phyloP scores from a whole-genome alignment of 2,329 filamentous ascomycete species.

The Calonectria leucothoes region DNA sequence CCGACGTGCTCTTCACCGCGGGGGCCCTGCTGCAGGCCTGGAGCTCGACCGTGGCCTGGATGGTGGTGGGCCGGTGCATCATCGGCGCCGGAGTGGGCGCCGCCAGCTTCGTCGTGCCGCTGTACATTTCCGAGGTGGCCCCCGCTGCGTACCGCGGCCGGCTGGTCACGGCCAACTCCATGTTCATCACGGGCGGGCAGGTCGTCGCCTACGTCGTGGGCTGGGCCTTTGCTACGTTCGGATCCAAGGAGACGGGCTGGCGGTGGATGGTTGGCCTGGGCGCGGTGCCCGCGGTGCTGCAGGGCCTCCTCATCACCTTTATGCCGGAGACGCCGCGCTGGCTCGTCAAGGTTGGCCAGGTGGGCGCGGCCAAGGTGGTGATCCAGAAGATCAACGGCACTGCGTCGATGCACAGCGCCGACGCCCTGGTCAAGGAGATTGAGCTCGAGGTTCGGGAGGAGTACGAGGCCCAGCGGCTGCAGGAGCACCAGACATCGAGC shows the following conservation, averaged over 20 bases:
- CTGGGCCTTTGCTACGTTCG: constrained; percentile 75
- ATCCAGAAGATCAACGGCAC: constrained; percentile 73
- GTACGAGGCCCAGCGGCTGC: constrained; percentile 58
- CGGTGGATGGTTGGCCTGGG: constrained; percentile 93
- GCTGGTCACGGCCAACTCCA: constrained; percentile 82
- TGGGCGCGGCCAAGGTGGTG: constrained; percentile 71
- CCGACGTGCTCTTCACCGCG: constrained; percentile 74
- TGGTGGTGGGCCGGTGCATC: constrained; percentile 76
- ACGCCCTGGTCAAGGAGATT: constrained; percentile 74
- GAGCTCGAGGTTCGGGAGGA: constrained; percentile 81
- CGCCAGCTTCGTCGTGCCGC: constrained; percentile 83
- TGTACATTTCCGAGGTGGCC: constrained; percentile 90
- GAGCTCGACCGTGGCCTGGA: constrained; percentile 66
- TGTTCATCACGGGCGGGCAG: constrained; percentile 90
- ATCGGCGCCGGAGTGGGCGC: constrained; percentile 81
- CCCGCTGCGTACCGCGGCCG: constrained; percentile 81
- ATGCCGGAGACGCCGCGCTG: constrained; percentile 93
- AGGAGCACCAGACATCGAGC: constrained; percentile 42
- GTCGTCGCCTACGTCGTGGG: constrained; percentile 89
- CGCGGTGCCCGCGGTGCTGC: constrained; percentile 78
- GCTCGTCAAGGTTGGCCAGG: constrained; percentile 77
- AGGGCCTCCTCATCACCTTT: constrained; percentile 73
- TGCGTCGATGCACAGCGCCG: constrained; percentile 60
- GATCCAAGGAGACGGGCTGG: constrained; percentile 73
- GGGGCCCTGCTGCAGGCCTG: constrained; percentile 75